Conservation (phyloP, 2,329 filamentous ascomycete genomes). For the Microcyclospora tardicrescens region DNA sequence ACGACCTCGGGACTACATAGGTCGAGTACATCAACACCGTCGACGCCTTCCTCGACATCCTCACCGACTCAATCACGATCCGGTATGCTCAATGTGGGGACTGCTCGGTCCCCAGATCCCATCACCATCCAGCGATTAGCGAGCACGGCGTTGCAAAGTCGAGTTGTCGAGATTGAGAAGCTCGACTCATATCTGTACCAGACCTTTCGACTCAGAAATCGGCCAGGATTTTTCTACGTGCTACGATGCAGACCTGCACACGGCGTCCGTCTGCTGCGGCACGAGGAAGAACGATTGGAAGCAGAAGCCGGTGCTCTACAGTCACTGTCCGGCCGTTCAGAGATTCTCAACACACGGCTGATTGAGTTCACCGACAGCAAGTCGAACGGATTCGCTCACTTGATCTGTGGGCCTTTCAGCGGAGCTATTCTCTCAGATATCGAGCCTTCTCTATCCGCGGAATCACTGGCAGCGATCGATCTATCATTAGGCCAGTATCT, state of each 20-base stretch:
- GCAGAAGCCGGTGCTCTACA: constrained; percentile 28
- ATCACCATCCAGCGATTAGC: constrained; percentile 14
- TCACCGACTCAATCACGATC: no score
- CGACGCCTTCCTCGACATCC: no score
- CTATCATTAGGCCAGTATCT: constrained; percentile 28
- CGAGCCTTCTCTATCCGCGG: constrained; percentile 20
- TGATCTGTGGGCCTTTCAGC: constrained; percentile 17
- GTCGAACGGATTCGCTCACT: constrained; percentile 12
- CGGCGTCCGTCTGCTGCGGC: constrained; percentile 28
- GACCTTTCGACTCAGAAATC: constrained; percentile 29
- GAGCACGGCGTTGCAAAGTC: constrained; percentile 14
- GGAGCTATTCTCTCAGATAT: constrained; percentile 16
- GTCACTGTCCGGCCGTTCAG: constrained; percentile 23
- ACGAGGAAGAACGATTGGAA: constrained; percentile 30
- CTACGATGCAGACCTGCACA: constrained; percentile 29
- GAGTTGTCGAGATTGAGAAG: constrained; percentile 14
- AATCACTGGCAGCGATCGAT: constrained; percentile 27
- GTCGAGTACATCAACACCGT: no score
- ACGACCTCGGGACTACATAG: no score
- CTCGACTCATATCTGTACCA: constrained; percentile 24
- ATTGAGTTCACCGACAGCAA: constrained; percentile 22
- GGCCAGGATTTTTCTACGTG: constrained; percentile 27
- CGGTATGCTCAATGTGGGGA: no score
- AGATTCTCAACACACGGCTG: constrained; percentile 26
- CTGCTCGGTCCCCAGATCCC: constrained; percentile 11